Base-by-base conservation (phyloP, 2,329 filamentous ascomycete genomes). In the Sporothrix dimorphospora region DNA sequence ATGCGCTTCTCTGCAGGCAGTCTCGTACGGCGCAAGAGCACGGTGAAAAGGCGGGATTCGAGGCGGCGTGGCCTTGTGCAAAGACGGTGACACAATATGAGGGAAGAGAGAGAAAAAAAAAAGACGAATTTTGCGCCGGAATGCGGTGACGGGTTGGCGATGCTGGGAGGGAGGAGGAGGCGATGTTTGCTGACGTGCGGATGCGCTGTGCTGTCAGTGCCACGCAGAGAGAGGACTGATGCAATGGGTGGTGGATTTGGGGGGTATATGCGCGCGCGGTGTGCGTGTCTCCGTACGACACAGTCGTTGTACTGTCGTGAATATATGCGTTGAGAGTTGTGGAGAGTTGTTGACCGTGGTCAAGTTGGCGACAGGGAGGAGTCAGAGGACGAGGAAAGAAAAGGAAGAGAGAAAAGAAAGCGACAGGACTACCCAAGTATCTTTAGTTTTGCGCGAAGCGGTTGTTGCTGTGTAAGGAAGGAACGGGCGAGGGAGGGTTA, bases 401-500 rank as follows among this genome's bases (percentile, higher is more conserved):
- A 34, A 53, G 47, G 45, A 67, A 27, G 40, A 27, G 40, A 40
- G 19, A 21, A 38, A 38, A 51, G 9, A 24, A 51, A 16, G 30
- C 40, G 45, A 16, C 16, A 69, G 38, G 66, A 55, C 47, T n/a
- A 34, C n/a, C 24, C 21, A 19, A 38, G 19, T 38, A 65, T 40
- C n/a, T 47, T 16, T n/a, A 63, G 69, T 61, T 24, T 38, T 2
- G 34, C 38, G 51, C 34, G n/a, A 67, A 51, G 47, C 45, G 67
- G 68, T 59, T 49, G 24, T 53, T 63, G 38, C 59, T 49, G 24
- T 69, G 63, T 53, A 19, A 45, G 61, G 45, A 63, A 63, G 34
- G 57, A 63, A 49, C 59, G 61, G 68, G 69, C 69, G 72, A 72
- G 69, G 61, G 72, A 65, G 47, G 72, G 47, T 72, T 72, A 72